Percentiles rank a stretch among this genome's conserved stretches.
Conservation (phyloP, 371 early-diverging fungal genomes). For the Mycotypha africana region DNA sequence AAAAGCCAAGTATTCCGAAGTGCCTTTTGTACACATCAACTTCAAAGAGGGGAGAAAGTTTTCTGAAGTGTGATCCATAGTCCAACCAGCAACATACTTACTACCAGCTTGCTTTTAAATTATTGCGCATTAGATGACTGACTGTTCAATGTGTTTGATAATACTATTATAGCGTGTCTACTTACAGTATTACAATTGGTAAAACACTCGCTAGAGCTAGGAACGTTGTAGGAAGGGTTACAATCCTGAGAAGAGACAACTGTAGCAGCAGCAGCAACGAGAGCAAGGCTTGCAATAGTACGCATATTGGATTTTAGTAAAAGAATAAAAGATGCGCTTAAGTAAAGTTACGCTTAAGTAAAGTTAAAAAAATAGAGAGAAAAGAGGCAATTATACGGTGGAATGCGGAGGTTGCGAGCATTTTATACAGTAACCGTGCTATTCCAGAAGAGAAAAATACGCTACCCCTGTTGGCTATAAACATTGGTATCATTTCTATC, state of each 20-base stretch:
- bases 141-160: no score
- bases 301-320: no score
- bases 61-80: constrained; percentile 26
- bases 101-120: constrained; percentile 12
- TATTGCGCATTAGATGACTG: background rate
- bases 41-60: constrained; percentile 28
- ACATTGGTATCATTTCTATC: no score
- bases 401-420: no score
- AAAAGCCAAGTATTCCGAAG: constrained; percentile 24
- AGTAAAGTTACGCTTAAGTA: no score
- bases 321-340: no score
- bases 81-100: constrained; percentile 12
- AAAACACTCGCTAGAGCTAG: constrained; percentile 24
- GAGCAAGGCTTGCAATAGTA: constrained; percentile 4
- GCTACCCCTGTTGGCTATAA: no score
- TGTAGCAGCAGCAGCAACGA: constrained; percentile 10
- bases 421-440: no score
- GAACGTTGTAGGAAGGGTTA: constrained; percentile 28
- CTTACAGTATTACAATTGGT: constrained; percentile 29
- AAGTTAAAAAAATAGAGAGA: no score
- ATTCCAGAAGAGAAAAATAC: no score
- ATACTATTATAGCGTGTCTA: background rate
- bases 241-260: constrained; percentile 22
- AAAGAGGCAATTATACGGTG: no score
- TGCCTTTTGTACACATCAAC: constrained; percentile 23